A percentile compares a stretch with the other conserved stretches of the same genome.
Evolutionary conservation across 2,329 filamentous ascomycete species (phyloP).

Genomic region (Tolypocladium album): DNA sequence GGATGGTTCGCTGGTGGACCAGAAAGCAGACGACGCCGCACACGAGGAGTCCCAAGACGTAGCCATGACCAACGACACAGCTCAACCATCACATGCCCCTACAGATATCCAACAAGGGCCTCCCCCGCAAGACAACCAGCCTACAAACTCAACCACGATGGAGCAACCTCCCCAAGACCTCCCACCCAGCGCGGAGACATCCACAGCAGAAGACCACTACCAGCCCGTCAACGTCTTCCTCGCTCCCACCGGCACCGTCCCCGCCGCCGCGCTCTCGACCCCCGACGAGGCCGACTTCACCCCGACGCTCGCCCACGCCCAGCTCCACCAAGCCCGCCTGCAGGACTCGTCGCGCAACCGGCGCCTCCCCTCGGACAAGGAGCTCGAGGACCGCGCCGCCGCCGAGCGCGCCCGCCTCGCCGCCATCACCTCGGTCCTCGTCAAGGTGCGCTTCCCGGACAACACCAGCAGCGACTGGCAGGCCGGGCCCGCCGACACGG

Average conservation of each 20-base stretch:
- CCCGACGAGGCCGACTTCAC: constrained; percentile 67
- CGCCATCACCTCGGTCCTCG: constrained; percentile 54
- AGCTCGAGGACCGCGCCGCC: constrained; percentile 60
- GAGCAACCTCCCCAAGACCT: constrained; percentile 7
- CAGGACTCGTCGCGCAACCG: constrained; percentile 55
- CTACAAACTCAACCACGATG: constrained; percentile 5
- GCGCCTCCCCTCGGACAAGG: constrained; percentile 71
- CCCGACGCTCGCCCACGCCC: constrained; percentile 65
- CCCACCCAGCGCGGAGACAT: background rate
- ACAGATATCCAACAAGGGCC: background rate
- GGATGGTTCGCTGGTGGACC: constrained; percentile 1
- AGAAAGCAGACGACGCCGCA: constrained; percentile 4
- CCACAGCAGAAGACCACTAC: constrained; percentile 21
- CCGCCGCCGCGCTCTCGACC: constrained; percentile 58
- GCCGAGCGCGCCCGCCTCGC: constrained; percentile 56
- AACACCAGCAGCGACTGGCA: constrained; percentile 65
- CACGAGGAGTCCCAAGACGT: constrained; percentile 9
- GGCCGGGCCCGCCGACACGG: constrained; percentile 59
- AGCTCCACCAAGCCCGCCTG: constrained; percentile 61
- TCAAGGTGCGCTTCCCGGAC: constrained; percentile 84
- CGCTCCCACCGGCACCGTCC: constrained; percentile 63
- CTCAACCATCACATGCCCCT: constrained; percentile 1
- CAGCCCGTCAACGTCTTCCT: constrained; percentile 62
- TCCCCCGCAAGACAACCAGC: background rate
- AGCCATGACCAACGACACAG: constrained; percentile 10